Percentiles rank a stretch among this genome's conserved stretches.
Evolutionary conservation across 2,329 filamentous ascomycete species (phyloP).

Genomic region (Colletotrichum brevisporum): DNA sequence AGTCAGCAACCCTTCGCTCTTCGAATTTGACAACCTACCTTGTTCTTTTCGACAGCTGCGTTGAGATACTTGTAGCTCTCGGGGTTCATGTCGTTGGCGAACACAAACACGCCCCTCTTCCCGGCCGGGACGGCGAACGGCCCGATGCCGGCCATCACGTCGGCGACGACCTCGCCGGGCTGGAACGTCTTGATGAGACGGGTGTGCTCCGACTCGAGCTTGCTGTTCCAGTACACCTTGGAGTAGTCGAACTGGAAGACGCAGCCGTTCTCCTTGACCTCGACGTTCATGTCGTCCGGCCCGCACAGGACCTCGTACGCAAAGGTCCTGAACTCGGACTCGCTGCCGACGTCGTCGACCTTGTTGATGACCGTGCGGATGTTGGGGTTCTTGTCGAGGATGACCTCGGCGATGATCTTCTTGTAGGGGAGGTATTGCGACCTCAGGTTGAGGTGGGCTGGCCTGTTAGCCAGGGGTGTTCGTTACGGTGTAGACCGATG

Average conservation of each 20-base stretch:
- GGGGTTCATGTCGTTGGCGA: constrained; percentile 97
- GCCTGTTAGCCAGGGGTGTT: constrained; percentile 31
- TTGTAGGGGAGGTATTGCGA: constrained; percentile 89
- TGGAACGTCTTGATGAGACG: constrained; percentile 82
- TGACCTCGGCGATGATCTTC: constrained; percentile 84
- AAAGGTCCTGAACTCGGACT: constrained; percentile 92
- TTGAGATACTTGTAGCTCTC: constrained; percentile 83
- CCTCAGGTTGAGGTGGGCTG: constrained; percentile 91
- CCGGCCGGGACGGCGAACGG: constrained; percentile 95
- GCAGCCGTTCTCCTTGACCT: constrained; percentile 85
- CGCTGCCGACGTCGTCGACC: constrained; percentile 86
- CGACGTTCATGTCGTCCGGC: constrained; percentile 85
- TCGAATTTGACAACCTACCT: constrained; percentile 64
- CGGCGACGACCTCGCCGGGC: constrained; percentile 90
- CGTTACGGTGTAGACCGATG: not conserved
- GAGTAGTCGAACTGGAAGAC: constrained; percentile 94
- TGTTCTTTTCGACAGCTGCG: constrained; percentile 82
- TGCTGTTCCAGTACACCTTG: constrained; percentile 98
- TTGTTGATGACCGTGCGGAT: constrained; percentile 97
- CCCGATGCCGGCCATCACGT: constrained; percentile 97
- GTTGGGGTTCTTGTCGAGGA: constrained; percentile 88
- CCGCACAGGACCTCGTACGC: constrained; percentile 91
- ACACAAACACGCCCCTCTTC: constrained; percentile 91
- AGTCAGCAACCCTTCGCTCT: constrained; percentile 36
- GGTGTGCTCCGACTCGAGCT: constrained; percentile 90